These are phyloP conservation scores for Tilletiopsis washingtonensis DNA, from an alignment of 1,284 basidiomycete genomes.

Conservation along the genomic window DNA sequence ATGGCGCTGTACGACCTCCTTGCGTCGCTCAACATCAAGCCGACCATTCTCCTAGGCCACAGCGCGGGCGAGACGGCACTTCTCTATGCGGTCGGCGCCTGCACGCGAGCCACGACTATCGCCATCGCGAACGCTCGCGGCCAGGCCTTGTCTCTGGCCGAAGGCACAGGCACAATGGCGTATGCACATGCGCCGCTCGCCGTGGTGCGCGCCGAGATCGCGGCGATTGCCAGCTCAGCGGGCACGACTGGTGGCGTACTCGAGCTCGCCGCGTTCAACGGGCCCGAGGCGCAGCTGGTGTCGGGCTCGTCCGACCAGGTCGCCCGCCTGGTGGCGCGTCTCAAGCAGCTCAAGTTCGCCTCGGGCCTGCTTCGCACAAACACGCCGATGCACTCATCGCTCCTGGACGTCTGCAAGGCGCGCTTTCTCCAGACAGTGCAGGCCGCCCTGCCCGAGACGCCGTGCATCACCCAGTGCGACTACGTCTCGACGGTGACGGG, in stretches of 20 bases:
- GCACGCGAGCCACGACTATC: too few relatives aligned
- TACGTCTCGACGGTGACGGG: too few relatives aligned
- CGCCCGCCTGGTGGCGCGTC: too few relatives aligned
- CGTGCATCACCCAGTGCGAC: too few relatives aligned
- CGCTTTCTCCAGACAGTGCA: too few relatives aligned
- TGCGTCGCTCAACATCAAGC: conserved; percentile 7
- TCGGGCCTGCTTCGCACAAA: not conserved
- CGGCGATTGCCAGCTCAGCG: not conserved
- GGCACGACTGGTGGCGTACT: not conserved
- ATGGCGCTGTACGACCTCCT: conserved; percentile 16
- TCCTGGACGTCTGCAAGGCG: not conserved
- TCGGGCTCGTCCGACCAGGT: not conserved
- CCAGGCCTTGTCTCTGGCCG: too few relatives aligned
- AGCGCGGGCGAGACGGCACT: conserved; percentile 16
- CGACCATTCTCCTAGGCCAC: conserved; percentile 13
- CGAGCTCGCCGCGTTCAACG: not conserved
- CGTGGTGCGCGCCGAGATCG: not conserved
- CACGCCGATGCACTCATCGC: not conserved
- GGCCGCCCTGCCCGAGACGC: too few relatives aligned
- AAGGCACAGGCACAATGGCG: too few relatives aligned
- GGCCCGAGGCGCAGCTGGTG: not conserved
- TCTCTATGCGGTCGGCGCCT: conserved; percentile 14
- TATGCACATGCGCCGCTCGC: too few relatives aligned
- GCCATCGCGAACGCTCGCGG: too few relatives aligned
- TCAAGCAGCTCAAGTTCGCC: too few relatives aligned